A percentile compares a stretch with the other conserved stretches of the same genome.
Evolutionary conservation across 768 basidiomycete genomes (phyloP).

Genomic region (Jaapia argillacea): DNA sequence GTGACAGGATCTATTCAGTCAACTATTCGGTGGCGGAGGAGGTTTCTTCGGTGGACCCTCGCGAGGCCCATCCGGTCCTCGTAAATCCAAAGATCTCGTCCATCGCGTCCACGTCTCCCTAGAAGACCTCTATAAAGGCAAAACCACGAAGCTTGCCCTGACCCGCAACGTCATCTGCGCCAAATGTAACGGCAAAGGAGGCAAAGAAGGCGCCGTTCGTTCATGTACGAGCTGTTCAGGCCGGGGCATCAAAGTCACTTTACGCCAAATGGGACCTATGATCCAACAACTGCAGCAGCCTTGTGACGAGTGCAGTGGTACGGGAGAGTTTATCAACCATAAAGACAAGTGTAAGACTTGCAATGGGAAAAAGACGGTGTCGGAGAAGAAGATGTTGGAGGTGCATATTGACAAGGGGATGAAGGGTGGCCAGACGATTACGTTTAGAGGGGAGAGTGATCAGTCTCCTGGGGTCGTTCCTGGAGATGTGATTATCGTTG

Average conservation of each 20-base stretch:
- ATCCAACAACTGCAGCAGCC: constrained; percentile 96
- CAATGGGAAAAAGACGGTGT: constrained; percentile 89
- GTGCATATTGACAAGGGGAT: constrained; percentile 98
- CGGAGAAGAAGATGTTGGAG: constrained; percentile 95
- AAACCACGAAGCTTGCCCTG: constrained; percentile 94
- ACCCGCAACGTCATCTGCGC: constrained; percentile 91
- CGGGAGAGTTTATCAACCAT: constrained; percentile 89
- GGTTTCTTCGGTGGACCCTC: constrained; percentile 65
- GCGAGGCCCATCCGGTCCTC: constrained; percentile 61
- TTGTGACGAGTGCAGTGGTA: constrained; percentile 88
- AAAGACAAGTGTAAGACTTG: constrained; percentile 91
- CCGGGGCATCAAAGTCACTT: constrained; percentile 81
- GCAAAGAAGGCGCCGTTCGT: constrained; percentile 92
- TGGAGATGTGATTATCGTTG: constrained; percentile 90
- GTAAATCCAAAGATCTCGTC: constrained; percentile 96
- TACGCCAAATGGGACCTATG: constrained; percentile 99
- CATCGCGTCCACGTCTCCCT: constrained; percentile 95
- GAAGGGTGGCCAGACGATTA: constrained; percentile 88
- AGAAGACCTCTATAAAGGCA: constrained; percentile 98
- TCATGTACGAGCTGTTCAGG: constrained; percentile 72
- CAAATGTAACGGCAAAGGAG: constrained; percentile 94
- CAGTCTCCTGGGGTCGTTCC: constrained; percentile 83
- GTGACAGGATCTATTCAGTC: constrained; percentile 85
- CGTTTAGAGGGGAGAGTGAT: constrained; percentile 85
- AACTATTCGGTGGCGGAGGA: constrained; percentile 80